phyloP scores from a whole-genome alignment of 257 asterid genomes.

The Lithospermum erythrorhizon region DNA sequence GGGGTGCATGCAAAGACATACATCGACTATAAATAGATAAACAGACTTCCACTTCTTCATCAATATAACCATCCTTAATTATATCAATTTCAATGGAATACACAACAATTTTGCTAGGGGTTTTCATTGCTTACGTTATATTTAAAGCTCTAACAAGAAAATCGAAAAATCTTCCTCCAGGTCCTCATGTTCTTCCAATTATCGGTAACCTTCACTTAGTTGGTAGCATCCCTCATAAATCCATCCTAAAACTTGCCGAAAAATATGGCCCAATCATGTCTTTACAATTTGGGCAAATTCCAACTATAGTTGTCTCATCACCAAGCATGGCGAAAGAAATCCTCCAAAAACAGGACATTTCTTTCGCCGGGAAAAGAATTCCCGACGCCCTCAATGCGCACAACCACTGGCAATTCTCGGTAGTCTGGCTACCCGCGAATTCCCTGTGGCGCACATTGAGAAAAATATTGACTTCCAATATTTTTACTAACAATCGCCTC shows the following conservation, averaged over 20 bases:
- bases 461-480: slow-evolving; percentile 41
- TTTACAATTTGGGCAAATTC: slow-evolving; percentile 44
- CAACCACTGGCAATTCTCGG: slow-evolving; percentile 48
- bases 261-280: slow-evolving; percentile 58
- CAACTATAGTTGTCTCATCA: slow-evolving; percentile 53
- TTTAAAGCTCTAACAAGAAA: slow-evolving; percentile 3
- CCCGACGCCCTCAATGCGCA: slow-evolving; percentile 54
- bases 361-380: slow-evolving; percentile 36
- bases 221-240: slow-evolving; percentile 61
- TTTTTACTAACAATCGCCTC: slow-evolving; percentile 47
- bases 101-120: neutral
- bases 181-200: slow-evolving; percentile 35
- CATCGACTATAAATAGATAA: neutral
- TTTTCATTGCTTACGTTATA: neutral
- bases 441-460: slow-evolving; percentile 57
- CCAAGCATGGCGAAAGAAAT: slow-evolving; percentile 49
- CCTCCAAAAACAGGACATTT: slow-evolving; percentile 54
- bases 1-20: too few relatives aligned
- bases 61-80: too few relatives aligned
- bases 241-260: slow-evolving; percentile 44
- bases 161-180: slow-evolving; percentile 13
- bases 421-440: slow-evolving; percentile 61
- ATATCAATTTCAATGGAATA: neutral
- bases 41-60: neutral
- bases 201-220: slow-evolving; percentile 68